Percentiles rank a stretch among this genome's conserved stretches.
phyloP scores from a whole-genome alignment of 768 basidiomycete genomes.

The Psilocybe tampanensis region DNA sequence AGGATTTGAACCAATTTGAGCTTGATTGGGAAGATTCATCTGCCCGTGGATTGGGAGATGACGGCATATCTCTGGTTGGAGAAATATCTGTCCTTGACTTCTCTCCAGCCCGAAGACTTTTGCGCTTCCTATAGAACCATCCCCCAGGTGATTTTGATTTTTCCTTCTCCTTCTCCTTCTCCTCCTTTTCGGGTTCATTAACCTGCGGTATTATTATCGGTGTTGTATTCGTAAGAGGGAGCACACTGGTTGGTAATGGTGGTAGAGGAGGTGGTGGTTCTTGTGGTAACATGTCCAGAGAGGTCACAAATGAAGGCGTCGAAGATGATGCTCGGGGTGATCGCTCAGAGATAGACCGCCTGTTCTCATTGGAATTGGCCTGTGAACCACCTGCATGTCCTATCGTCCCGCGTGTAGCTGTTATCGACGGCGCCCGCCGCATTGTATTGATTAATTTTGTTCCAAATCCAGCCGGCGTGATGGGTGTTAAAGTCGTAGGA shows the following conservation, averaged over 20 bases:
- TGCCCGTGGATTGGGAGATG: conserved; percentile 20
- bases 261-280: conserved; percentile 27
- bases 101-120: conserved; percentile 44
- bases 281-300: conserved; percentile 15
- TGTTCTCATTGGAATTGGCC: conserved; percentile 24
- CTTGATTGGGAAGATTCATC: conserved; percentile 17
- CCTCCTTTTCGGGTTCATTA: conserved; percentile 38
- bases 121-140: conserved; percentile 55
- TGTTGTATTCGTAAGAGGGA: conserved; percentile 8
- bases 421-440: conserved; percentile 35
- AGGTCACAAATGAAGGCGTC: conserved; percentile 25
- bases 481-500: conserved; percentile 16
- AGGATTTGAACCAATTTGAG: conserved; percentile 25
- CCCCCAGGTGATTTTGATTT: conserved; percentile 39
- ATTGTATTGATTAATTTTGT: conserved; percentile 32
- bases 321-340: conserved; percentile 32
- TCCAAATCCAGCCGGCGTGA: conserved; percentile 24
- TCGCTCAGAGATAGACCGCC: conserved; percentile 28
- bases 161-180: conserved; percentile 41
- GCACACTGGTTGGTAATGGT: conserved; percentile 22
- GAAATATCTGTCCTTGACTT: conserved; percentile 23
- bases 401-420: conserved; percentile 20
- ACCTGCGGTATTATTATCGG: conserved; percentile 17
- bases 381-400: conserved; percentile 1
- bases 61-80: conserved; percentile 18